Evolutionary conservation across 2,329 filamentous ascomycete species (phyloP).

Genomic region (Aureobasidium sp.): DNA sequence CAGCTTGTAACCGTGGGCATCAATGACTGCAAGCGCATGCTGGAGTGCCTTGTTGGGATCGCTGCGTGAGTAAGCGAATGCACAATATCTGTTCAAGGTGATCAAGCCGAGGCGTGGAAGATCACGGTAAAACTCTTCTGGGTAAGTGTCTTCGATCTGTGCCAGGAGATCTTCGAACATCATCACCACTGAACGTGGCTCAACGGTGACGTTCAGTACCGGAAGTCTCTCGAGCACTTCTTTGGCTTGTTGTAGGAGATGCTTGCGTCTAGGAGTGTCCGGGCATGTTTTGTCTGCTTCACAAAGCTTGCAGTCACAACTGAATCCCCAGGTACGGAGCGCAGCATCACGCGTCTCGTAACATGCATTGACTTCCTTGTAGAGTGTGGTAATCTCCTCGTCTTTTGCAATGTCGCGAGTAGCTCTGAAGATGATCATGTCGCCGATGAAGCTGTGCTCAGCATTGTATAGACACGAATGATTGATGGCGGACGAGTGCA

Average conservation of each 20-base stretch:
- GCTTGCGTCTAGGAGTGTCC: not conserved
- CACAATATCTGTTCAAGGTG: not conserved
- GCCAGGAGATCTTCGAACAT: not conserved
- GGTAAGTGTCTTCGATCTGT: not conserved
- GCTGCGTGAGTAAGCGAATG: not conserved
- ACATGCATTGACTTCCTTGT: slow-evolving; percentile 18
- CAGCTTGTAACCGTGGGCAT: slow-evolving; percentile 1
- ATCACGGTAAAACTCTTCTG: not conserved
- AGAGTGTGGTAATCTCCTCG: slow-evolving; percentile 37
- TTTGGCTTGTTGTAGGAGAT: not conserved
- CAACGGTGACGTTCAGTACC: not conserved
- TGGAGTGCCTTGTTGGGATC: not conserved
- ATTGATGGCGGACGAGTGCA: slow-evolving; percentile 44
- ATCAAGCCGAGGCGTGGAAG: slow-evolving; percentile 2
- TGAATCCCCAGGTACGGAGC: slow-evolving; percentile 36
- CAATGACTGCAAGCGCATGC: not conserved
- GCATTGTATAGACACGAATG: slow-evolving; percentile 47
- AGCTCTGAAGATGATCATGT: slow-evolving; percentile 48
- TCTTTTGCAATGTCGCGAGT: slow-evolving; percentile 35
- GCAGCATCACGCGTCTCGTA: slow-evolving; percentile 29
- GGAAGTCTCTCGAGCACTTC: not conserved
- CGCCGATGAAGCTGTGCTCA: slow-evolving; percentile 46
- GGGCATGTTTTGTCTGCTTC: slow-evolving; percentile 5
- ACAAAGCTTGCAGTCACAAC: slow-evolving; percentile 39
- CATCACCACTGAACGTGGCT: not conserved